A percentile compares a stretch with the other conserved stretches of the same genome.
Evolutionary conservation across 768 basidiomycete genomes (phyloP).

Genomic region (Kwoniella shandongensis): DNA sequence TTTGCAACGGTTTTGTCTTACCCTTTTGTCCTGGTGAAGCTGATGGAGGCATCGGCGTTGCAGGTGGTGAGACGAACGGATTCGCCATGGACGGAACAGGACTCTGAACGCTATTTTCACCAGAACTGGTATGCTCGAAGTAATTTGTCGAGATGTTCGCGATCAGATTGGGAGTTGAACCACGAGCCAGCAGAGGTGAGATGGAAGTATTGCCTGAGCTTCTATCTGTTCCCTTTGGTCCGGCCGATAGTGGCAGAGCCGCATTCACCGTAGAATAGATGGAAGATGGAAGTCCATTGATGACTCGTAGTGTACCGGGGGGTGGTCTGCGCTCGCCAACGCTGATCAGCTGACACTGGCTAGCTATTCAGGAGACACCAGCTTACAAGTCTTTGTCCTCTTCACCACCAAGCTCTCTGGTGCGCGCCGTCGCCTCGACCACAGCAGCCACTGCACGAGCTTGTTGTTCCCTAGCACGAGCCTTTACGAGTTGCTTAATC

Average conservation of each 20-base stretch:
- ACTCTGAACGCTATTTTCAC: neutral
- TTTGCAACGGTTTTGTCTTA: constrained; percentile 15
- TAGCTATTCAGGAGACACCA: neutral
- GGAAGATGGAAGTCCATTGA: constrained; percentile 54
- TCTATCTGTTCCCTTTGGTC: neutral
- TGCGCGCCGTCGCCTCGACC: constrained; percentile 43
- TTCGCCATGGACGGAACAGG: constrained; percentile 16
- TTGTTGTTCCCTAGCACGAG: constrained; percentile 52
- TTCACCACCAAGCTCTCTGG: constrained; percentile 12
- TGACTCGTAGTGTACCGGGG: constrained; percentile 39
- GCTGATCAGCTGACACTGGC: neutral
- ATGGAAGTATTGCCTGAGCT: constrained; percentile 6
- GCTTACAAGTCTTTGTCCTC: constrained; percentile 30
- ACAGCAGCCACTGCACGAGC: constrained; percentile 52
- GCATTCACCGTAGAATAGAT: constrained; percentile 49
- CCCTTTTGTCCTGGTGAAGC: neutral
- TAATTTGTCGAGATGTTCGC: constrained; percentile 31
- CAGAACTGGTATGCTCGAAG: constrained; percentile 26
- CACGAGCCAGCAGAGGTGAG: constrained; percentile 21
- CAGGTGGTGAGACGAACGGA: constrained; percentile 25
- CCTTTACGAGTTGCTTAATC: constrained; percentile 49
- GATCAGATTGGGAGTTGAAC: constrained; percentile 34
- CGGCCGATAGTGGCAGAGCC: neutral
- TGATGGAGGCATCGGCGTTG: neutral
- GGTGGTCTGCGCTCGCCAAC: neutral